phyloP scores from a whole-genome alignment of 345 rosid species.

The Syzygium aromaticum region DNA sequence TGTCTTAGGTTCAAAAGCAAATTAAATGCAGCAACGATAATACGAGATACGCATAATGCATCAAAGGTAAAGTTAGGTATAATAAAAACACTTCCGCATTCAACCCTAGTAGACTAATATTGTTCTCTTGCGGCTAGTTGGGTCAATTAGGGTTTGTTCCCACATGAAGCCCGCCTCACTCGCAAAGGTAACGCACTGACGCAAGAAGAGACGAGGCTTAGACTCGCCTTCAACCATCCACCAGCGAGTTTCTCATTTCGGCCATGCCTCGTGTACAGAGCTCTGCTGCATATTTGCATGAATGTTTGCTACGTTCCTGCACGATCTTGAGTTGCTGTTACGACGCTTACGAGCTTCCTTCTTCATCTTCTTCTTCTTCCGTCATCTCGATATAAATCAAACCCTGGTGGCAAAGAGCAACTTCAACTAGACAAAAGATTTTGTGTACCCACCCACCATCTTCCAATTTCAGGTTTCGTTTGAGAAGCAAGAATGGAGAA shows the following conservation, averaged over 20 bases:
- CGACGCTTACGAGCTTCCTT: background rate
- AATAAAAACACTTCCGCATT: background rate
- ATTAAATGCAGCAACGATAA: background rate
- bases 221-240: background rate
- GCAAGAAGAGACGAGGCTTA: background rate
- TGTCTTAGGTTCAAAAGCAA: background rate
- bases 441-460: background rate
- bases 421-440: background rate
- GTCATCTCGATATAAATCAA: background rate
- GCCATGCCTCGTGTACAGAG: background rate
- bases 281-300: background rate
- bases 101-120: background rate
- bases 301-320: background rate
- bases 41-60: background rate
- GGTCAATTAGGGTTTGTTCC: background rate
- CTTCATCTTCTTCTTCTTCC: background rate
- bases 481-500: background rate
- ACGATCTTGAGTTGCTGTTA: background rate
- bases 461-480: background rate
- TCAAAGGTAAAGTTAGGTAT: background rate
- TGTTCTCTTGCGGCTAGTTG: background rate
- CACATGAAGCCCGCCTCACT: background rate
- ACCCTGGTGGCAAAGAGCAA: background rate
- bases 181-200: background rate
- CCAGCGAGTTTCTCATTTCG: background rate